phyloP scores from a whole-genome alignment of 2,329 filamentous ascomycete species.

The Colletotrichum orchidophilum region DNA sequence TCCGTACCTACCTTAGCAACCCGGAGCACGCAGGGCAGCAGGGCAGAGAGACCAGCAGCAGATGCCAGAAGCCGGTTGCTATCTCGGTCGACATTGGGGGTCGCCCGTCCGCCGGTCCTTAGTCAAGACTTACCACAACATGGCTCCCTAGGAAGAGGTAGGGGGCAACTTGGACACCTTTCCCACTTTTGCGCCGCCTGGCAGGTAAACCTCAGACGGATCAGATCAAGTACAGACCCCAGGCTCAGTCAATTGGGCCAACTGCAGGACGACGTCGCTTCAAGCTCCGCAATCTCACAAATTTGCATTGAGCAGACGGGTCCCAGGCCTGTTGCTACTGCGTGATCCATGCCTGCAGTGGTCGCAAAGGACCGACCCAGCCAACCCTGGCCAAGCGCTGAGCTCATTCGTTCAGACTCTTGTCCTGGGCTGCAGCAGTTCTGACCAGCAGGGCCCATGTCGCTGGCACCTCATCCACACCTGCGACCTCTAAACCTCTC shows the following conservation, averaged over 20 bases:
- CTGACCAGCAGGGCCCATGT: slow-evolving; percentile 30
- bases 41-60: not conserved
- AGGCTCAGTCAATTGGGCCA: slow-evolving; percentile 9
- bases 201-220: slow-evolving; percentile 11
- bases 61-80: not conserved
- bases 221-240: slow-evolving; percentile 25
- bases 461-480: slow-evolving; percentile 28
- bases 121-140: slow-evolving; percentile 2
- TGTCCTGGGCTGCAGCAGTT: slow-evolving; percentile 28
- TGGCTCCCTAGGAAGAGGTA: slow-evolving; percentile 25
- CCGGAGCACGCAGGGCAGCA: not conserved
- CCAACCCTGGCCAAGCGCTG: slow-evolving; percentile 18
- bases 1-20: not conserved
- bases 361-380: slow-evolving; percentile 12
- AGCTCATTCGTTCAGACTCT: slow-evolving; percentile 23
- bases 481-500: not conserved
- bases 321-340: not conserved
- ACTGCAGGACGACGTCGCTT: slow-evolving; percentile 25
- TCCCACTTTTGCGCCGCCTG: slow-evolving; percentile 17
- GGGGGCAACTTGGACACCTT: slow-evolving; percentile 30
- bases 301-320: slow-evolving; percentile 26
- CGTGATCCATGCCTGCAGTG: slow-evolving; percentile 2
- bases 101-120: slow-evolving; percentile 5
- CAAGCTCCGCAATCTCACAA: slow-evolving; percentile 26
- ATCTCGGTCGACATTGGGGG: not conserved